Base-by-base conservation (phyloP, 768 basidiomycete species). In the Tylopilus sp. region DNA sequence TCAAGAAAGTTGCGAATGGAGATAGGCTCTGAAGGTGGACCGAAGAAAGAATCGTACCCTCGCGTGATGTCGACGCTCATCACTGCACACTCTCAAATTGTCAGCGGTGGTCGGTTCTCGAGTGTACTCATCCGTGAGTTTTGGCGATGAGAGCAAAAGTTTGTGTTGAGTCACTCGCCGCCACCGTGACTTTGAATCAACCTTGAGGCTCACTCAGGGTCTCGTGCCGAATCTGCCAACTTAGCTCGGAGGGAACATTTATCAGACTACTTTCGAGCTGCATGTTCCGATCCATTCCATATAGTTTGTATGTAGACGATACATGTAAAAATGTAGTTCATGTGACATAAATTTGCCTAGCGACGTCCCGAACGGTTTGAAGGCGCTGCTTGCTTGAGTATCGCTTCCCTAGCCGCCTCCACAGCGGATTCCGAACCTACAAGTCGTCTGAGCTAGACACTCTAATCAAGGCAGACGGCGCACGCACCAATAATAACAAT, bases 401-500 rank as follows among this genome's bases (percentile, higher is more conserved):
- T 89, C 22, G 86, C 85, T 30, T 86, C 82, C 69, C 83, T 92
- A 15, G 91, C 91, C n/a, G 77, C 74, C 49, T 77, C 65, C 46
- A 92, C 79, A 51, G 86, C 81, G 47, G 73, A 67, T 67, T 86
- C 82, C 20, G 87, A 75, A 50, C 90, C 90, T 91, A 59, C 23
- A 47, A 20, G 42, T 22, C 20, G 21, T 20, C 23, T 57, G 40
- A 57, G 53, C 55, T 44, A 52, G n/a, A 46, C 30, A n/a, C 21
- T 22, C 40, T 28, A 1, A 26, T 21, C 22, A n/a, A 41, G 28
- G 12, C 39, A 18, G 18, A 25, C 1, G 2, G n/a, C 7, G 21
- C 47, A 52, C 64, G 57, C 63, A 92, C 92, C 94, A 44, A 86
- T 82, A 63, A 98, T 87, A 57, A 88, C 81, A 61, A 97, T 95